These are phyloP conservation scores for Hymenochaete sp. DNA, from an alignment of 1,284 basidiomycete genomes.

Conservation along the genomic window DNA sequence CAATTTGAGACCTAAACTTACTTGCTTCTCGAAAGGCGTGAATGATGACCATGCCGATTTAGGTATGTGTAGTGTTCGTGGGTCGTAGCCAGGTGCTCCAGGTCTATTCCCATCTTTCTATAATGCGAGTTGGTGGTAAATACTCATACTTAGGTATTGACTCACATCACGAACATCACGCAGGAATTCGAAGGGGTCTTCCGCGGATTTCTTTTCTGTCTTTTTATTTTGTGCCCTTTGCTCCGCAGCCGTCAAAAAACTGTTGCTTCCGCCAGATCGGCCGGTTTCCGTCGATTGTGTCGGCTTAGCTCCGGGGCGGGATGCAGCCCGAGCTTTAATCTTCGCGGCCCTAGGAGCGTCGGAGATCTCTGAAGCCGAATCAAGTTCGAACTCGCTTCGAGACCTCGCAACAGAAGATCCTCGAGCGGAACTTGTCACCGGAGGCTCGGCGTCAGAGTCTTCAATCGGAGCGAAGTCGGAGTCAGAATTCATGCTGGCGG, in stretches of 20 bases:
- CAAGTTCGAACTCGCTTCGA: constrained; percentile 14
- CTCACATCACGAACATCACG: constrained; percentile 66
- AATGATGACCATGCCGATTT: constrained; percentile 74
- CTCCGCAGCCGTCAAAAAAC: constrained; percentile 84
- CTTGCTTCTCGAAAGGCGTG: constrained; percentile 94
- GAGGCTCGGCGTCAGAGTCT: constrained; percentile 26
- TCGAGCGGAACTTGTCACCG: constrained; percentile 15
- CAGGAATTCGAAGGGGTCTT: constrained; percentile 81
- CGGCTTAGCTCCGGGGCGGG: constrained; percentile 27
- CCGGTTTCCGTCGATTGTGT: constrained; percentile 21
- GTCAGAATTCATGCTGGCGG: constrained; percentile 10
- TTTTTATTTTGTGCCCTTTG: constrained; percentile 69
- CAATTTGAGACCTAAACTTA: constrained; percentile 24
- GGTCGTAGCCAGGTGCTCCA: constrained; percentile 85
- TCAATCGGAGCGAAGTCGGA: constrained; percentile 21
- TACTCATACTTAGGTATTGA: constrained; percentile 10
- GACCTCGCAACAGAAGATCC: constrained; percentile 12
- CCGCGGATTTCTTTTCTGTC: constrained; percentile 72
- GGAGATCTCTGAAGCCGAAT: constrained; percentile 8
- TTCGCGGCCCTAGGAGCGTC: constrained; percentile 21
- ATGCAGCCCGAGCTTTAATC: background rate
- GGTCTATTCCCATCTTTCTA: constrained; percentile 81
- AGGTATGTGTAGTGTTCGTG: constrained; percentile 82
- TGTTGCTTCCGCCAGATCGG: constrained; percentile 25
- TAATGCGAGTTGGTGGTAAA: background rate